These are phyloP conservation scores for Macrolepiota dolichaula DNA, from an alignment of 768 basidiomycete genomes.

Conservation along the genomic window DNA sequence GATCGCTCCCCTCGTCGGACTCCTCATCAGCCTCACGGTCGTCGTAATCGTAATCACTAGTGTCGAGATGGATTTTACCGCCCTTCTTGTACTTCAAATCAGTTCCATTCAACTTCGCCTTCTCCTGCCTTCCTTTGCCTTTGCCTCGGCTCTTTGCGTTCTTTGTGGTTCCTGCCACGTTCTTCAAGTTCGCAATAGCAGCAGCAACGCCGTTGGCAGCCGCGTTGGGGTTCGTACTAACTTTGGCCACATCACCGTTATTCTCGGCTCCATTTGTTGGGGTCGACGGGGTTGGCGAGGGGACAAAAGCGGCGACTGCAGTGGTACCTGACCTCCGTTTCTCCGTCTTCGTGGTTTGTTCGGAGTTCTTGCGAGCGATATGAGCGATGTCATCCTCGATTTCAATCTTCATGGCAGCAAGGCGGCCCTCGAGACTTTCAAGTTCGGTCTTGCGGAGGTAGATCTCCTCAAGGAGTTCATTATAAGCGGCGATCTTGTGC, in stretches of 20 bases:
- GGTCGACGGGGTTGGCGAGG: background rate
- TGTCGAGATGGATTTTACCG: background rate
- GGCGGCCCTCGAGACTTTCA: slow-evolving; percentile 24
- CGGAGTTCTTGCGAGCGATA: slow-evolving; percentile 3
- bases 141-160: slow-evolving; percentile 5
- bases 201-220: background rate
- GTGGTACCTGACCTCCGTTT: background rate
- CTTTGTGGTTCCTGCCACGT: background rate
- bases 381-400: slow-evolving; percentile 26
- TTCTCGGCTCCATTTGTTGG: background rate
- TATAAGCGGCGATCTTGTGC: slow-evolving; percentile 27
- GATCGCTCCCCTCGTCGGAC: background rate
- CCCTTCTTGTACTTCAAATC: background rate
- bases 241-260: background rate
- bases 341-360: background rate
- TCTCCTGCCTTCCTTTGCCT: slow-evolving; percentile 9
- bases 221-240: slow-evolving; percentile 3
- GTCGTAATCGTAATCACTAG: background rate
- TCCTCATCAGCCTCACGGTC: background rate
- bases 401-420: slow-evolving; percentile 28
- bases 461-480: slow-evolving; percentile 31
- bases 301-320: slow-evolving; percentile 2
- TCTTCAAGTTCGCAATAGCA: slow-evolving; percentile 2
- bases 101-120: background rate
- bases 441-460: slow-evolving; percentile 33